These are phyloP conservation scores for Mortierella sp. DNA, from an alignment of 371 early-diverging fungal species.

Conservation along the genomic window DNA sequence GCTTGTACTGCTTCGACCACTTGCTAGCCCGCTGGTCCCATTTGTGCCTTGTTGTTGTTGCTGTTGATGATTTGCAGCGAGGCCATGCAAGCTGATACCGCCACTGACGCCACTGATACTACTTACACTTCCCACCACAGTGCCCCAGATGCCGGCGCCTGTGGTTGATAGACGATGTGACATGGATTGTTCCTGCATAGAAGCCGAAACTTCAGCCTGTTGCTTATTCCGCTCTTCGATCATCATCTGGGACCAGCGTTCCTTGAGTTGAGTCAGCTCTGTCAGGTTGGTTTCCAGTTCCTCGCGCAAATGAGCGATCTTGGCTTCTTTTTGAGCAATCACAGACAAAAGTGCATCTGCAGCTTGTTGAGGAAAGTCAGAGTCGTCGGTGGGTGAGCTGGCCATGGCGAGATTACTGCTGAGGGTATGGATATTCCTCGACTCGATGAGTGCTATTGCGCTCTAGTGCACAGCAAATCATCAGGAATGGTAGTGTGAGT, in stretches of 20 bases:
- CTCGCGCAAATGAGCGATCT: conserved; percentile 47
- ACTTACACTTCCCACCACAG: conserved; percentile 48
- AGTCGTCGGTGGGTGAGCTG: conserved; percentile 39
- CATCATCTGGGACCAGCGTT: conserved; percentile 54
- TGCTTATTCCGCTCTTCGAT: conserved; percentile 43
- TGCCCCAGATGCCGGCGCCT: conserved; percentile 46
- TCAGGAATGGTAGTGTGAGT: background rate
- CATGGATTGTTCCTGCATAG: conserved; percentile 44
- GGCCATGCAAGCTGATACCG: conserved; percentile 40
- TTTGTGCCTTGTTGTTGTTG: conserved; percentile 13
- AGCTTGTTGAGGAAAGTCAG: conserved; percentile 34
- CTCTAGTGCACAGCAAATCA: conserved; percentile 6
- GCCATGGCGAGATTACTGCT: conserved; percentile 54
- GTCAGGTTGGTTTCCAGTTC: conserved; percentile 43
- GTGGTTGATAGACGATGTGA: conserved; percentile 49
- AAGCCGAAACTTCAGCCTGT: conserved; percentile 47
- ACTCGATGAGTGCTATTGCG: conserved; percentile 43
- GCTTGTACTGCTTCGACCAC: conserved; percentile 39
- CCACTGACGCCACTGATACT: conserved; percentile 53
- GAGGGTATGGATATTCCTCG: conserved; percentile 40
- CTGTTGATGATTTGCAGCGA: conserved; percentile 28
- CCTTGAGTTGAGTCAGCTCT: conserved; percentile 49
- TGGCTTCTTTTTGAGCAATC: conserved; percentile 52
- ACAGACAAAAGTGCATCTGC: conserved; percentile 42
- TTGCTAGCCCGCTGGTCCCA: conserved; percentile 16